A percentile compares a stretch with the other conserved stretches of the same genome.
Conservation (phyloP, 305 asterid species). For the Fraxinus floribunda region DNA sequence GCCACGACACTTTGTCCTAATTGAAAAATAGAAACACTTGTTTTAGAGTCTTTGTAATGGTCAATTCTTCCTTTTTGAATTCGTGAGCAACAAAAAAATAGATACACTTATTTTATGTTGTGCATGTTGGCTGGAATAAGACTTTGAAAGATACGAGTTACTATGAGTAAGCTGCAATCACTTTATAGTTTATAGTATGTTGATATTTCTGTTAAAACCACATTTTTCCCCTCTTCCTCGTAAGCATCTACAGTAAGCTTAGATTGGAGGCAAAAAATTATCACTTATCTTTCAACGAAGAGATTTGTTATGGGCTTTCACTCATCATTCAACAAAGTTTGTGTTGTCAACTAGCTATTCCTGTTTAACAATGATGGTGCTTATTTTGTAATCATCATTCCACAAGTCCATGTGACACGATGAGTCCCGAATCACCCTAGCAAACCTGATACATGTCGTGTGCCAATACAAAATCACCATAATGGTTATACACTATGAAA, state of each 20-base stretch:
- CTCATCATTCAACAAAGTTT: not conserved
- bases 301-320: conserved; percentile 2
- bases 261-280: not conserved
- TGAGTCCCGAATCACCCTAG: too few relatives aligned
- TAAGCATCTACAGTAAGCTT: not conserved
- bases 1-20: not conserved
- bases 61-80: not conserved
- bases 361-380: not conserved
- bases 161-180: not conserved
- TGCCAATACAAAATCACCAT: too few relatives aligned
- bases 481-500: too few relatives aligned
- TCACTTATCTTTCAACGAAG: not conserved
- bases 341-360: conserved; percentile 3
- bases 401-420: not conserved
- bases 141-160: not conserved
- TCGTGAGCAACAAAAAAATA: not conserved
- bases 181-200: not conserved
- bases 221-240: not conserved
- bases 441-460: too few relatives aligned
- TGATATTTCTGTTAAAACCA: not conserved
- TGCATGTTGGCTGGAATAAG: not conserved
- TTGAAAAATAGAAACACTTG: not conserved
- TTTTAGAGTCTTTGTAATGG: not conserved
- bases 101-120: not conserved
- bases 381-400: not conserved